These are phyloP conservation scores for Streptanthus diversifolius DNA, from an alignment of 345 rosid genomes.

Conservation along the genomic window DNA sequence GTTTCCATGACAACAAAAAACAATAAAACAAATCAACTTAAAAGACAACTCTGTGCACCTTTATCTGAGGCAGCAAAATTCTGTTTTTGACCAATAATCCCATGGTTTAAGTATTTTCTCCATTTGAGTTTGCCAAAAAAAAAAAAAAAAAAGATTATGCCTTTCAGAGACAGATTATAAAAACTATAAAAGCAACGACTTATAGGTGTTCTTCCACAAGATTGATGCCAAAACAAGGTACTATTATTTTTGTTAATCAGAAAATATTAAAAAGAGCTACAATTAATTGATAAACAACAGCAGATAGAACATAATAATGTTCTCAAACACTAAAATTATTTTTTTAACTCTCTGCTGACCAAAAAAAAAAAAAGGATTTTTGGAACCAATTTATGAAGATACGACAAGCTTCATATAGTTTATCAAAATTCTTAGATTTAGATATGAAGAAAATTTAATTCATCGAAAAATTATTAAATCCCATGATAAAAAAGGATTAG, in stretches of 20 bases:
- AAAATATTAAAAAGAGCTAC: background rate
- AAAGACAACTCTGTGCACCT: background rate
- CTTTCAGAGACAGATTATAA: background rate
- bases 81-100: conserved; percentile 7
- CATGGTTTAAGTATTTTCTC: background rate
- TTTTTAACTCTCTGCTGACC: conserved; percentile 7
- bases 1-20: background rate
- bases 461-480: background rate
- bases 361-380: background rate
- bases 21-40: background rate
- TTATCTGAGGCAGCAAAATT: conserved; percentile 1
- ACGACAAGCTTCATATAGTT: conserved; percentile 2
- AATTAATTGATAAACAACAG: background rate
- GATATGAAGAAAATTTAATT: background rate
- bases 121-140: background rate
- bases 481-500: background rate
- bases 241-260: background rate
- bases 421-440: background rate
- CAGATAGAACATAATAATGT: conserved; percentile 13
- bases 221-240: conserved; percentile 1
- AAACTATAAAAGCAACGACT: background rate
- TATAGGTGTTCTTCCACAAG: background rate
- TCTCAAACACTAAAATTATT: background rate
- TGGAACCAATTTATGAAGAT: conserved; percentile 1
- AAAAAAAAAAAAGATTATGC: background rate